A percentile compares a stretch with the other conserved stretches of the same genome.
phyloP scores from a whole-genome alignment of 768 basidiomycete genomes.

The Termitomyces sp. region DNA sequence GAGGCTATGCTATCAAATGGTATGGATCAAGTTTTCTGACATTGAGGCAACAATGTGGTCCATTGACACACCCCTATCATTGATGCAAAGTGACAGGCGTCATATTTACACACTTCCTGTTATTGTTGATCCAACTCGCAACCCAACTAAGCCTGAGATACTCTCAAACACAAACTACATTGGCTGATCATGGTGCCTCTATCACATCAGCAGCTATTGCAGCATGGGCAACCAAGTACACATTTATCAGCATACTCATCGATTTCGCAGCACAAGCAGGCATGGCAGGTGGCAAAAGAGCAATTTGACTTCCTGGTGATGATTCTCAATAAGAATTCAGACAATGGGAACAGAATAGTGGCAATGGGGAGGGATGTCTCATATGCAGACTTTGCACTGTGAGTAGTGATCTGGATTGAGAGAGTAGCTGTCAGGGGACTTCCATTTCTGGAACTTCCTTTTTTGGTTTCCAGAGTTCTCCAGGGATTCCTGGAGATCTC shows the following conservation, averaged over 20 bases:
- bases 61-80: constrained; percentile 55
- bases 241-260: constrained; percentile 14
- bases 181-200: constrained; percentile 64
- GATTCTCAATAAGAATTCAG: constrained; percentile 62
- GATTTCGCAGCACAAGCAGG: constrained; percentile 51
- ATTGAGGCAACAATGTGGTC: constrained; percentile 54
- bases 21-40: constrained; percentile 67
- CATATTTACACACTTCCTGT: constrained; percentile 67
- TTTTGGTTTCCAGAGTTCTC: too few relatives aligned
- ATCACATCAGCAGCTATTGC: constrained; percentile 53
- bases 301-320: constrained; percentile 62
- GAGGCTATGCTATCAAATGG: constrained; percentile 60
- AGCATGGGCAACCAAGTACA: constrained; percentile 41
- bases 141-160: constrained; percentile 39
- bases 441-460: too few relatives aligned
- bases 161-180: constrained; percentile 58
- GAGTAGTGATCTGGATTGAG: constrained; percentile 70
- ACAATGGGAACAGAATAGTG: constrained; percentile 59
- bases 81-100: constrained; percentile 46
- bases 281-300: constrained; percentile 58
- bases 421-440: too few relatives aligned
- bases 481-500: too few relatives aligned
- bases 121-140: constrained; percentile 52
- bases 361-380: constrained; percentile 60
- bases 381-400: constrained; percentile 71